Evolutionary conservation across 2,329 filamentous ascomycete genomes (phyloP).

Genomic region (Ophiostoma angusticollis): DNA sequence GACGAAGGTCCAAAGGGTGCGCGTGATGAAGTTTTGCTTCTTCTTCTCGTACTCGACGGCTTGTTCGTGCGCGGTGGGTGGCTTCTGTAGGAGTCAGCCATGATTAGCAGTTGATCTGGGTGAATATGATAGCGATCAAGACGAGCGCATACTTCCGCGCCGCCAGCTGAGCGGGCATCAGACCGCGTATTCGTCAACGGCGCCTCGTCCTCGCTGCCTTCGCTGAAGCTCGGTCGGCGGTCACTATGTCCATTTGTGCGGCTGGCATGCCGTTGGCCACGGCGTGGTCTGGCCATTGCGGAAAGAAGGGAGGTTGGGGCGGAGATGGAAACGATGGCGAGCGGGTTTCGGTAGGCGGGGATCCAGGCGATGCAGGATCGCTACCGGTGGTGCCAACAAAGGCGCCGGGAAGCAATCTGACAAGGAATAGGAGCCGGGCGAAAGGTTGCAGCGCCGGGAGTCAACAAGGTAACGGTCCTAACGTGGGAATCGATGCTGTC

Average conservation of each 20-base stretch:
- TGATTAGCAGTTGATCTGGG: not conserved
- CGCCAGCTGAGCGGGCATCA: slow-evolving; percentile 23
- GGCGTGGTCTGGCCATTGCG: slow-evolving; percentile 26
- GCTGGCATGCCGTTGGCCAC: slow-evolving; percentile 43
- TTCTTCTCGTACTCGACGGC: slow-evolving; percentile 86
- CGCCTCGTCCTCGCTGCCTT: slow-evolving; percentile 24
- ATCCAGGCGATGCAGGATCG: not conserved
- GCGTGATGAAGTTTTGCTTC: slow-evolving; percentile 92
- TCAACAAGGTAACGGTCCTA: too few relatives aligned
- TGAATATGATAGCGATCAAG: slow-evolving; percentile 1
- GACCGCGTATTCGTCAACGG: slow-evolving; percentile 17
- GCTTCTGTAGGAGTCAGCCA: slow-evolving; percentile 24
- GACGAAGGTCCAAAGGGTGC: slow-evolving; percentile 94
- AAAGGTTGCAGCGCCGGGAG: too few relatives aligned
- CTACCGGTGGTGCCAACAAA: not conserved
- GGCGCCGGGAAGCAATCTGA: too few relatives aligned
- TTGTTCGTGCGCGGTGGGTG: slow-evolving; percentile 27
- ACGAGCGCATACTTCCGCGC: slow-evolving; percentile 27
- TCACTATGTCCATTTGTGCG: slow-evolving; percentile 39
- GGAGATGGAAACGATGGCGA: not conserved
- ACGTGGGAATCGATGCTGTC: too few relatives aligned
- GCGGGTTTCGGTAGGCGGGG: not conserved
- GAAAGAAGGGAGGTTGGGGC: not conserved
- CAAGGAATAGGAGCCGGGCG: too few relatives aligned
- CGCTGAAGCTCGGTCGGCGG: slow-evolving; percentile 58